These are phyloP conservation scores for Dendryphion nanum DNA, from an alignment of 2,329 filamentous ascomycete genomes.

Conservation along the genomic window DNA sequence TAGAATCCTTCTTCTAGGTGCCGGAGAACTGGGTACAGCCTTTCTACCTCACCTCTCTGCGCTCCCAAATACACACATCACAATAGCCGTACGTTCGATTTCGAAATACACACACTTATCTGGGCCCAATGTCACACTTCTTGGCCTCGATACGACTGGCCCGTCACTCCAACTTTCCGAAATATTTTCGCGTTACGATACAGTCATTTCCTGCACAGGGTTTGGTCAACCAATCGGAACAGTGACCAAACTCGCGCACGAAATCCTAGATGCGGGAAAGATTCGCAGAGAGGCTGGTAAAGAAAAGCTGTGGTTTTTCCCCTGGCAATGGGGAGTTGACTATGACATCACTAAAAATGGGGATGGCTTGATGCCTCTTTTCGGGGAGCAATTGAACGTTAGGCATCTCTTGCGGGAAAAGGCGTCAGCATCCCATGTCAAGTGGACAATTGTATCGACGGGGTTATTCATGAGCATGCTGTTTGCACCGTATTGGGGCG, in stretches of 20 bases:
- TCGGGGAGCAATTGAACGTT: conserved; percentile 62
- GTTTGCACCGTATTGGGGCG: conserved; percentile 62
- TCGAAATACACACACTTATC: conserved; percentile 39
- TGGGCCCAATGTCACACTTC: conserved; percentile 33
- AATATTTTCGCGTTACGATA: conserved; percentile 47
- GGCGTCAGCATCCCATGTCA: conserved; percentile 34
- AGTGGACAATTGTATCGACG: conserved; percentile 67
- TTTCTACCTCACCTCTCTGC: conserved; percentile 53
- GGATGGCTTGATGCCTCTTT: conserved; percentile 61
- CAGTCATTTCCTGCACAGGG: conserved; percentile 61
- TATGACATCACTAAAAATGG: conserved; percentile 62
- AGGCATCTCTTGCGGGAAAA: conserved; percentile 23
- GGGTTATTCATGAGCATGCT: conserved; percentile 71
- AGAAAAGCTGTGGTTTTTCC: conserved; percentile 51
- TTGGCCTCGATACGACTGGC: conserved; percentile 44
- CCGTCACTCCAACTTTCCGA: conserved; percentile 27
- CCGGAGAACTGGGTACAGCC: conserved; percentile 63
- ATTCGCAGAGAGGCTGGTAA: conserved; percentile 24
- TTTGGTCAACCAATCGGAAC: conserved; percentile 57
- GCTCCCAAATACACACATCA: conserved; percentile 49
- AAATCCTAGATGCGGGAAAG: conserved; percentile 53
- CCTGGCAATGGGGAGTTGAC: conserved; percentile 74
- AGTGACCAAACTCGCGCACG: conserved; percentile 57
- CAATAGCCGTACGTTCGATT: conserved; percentile 55
- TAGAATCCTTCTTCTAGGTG: conserved; percentile 60